These are phyloP conservation scores for Ganoderma resinaceum DNA, from an alignment of 1,284 basidiomycete genomes.

Conservation along the genomic window DNA sequence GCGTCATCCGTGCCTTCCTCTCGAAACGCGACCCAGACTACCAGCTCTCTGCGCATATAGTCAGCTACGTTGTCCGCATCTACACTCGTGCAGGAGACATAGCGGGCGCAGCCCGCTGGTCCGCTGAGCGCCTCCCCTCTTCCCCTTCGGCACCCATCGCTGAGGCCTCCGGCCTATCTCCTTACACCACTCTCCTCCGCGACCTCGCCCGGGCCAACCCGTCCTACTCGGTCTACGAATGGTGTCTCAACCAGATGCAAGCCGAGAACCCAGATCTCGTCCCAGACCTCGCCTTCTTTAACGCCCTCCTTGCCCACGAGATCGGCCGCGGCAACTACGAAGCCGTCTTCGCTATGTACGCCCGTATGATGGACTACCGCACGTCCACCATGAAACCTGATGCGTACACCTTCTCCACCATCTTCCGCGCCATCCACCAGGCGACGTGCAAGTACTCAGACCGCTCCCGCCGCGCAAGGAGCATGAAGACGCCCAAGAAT, in stretches of 20 bases:
- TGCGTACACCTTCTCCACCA: conserved; percentile 50
- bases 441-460: conserved; percentile 35
- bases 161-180: conserved; percentile 5
- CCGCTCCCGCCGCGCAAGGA: conserved; percentile 32
- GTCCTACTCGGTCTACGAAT: conserved; percentile 41
- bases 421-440: conserved; percentile 49
- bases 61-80: conserved; percentile 46
- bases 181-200: conserved; percentile 49
- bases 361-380: conserved; percentile 43
- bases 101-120: conserved; percentile 44
- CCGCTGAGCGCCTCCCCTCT: conserved; percentile 31
- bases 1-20: conserved; percentile 46
- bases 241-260: conserved; percentile 49
- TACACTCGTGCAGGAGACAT: conserved; percentile 44
- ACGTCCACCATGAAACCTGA: conserved; percentile 45
- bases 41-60: conserved; percentile 41
- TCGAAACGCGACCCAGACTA: conserved; percentile 42
- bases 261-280: conserved; percentile 40
- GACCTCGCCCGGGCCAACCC: conserved; percentile 43
- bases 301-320: conserved; percentile 52
- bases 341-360: conserved; percentile 53
- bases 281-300: conserved; percentile 51
- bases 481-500: conserved; percentile 18
- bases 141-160: conserved; percentile 17
- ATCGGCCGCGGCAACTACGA: conserved; percentile 41